A percentile compares a stretch with the other conserved stretches of the same genome.
These are phyloP conservation scores for Suillus subalutaceus DNA, from an alignment of 768 basidiomycete species.

Conservation along the genomic window DNA sequence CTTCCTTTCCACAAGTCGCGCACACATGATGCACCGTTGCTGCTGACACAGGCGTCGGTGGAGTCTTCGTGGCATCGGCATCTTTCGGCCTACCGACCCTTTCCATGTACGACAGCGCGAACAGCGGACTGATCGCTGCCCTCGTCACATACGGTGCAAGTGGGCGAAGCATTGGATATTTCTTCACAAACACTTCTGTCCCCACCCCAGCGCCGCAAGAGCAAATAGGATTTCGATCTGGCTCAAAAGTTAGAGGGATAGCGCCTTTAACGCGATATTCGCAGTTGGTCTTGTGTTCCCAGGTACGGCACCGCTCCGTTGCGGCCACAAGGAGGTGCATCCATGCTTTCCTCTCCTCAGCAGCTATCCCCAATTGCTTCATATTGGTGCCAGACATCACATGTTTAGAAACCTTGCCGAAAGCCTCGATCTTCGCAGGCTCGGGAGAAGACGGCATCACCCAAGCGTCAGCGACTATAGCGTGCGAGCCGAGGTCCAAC, in stretches of 20 bases:
- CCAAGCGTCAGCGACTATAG: not conserved
- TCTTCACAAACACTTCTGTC: slow-evolving; percentile 37
- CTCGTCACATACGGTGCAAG: slow-evolving; percentile 50
- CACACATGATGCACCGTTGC: slow-evolving; percentile 15
- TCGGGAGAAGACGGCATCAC: not conserved
- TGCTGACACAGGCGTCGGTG: not conserved
- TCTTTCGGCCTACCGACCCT: slow-evolving; percentile 24
- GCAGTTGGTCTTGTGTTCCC: slow-evolving; percentile 50
- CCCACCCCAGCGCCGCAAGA: slow-evolving; percentile 56
- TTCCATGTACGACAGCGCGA: slow-evolving; percentile 54
- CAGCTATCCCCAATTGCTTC: slow-evolving; percentile 17
- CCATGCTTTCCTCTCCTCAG: slow-evolving; percentile 38
- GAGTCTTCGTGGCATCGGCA: too few species aligned
- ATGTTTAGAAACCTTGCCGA: not conserved
- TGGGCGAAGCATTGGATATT: slow-evolving; percentile 34
- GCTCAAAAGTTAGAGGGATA: slow-evolving; percentile 43
- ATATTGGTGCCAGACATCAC: slow-evolving; percentile 9
- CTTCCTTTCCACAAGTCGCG: slow-evolving; percentile 23
- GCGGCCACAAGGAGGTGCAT: slow-evolving; percentile 52
- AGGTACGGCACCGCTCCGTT: slow-evolving; percentile 56
- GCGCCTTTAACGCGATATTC: slow-evolving; percentile 43
- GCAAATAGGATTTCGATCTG: slow-evolving; percentile 48
- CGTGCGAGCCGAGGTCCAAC: not conserved
- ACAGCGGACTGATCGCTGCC: slow-evolving; percentile 55
- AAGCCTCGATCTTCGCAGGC: not conserved